phyloP scores from a whole-genome alignment of 768 basidiomycete genomes.

The Megacollybia marginata region DNA sequence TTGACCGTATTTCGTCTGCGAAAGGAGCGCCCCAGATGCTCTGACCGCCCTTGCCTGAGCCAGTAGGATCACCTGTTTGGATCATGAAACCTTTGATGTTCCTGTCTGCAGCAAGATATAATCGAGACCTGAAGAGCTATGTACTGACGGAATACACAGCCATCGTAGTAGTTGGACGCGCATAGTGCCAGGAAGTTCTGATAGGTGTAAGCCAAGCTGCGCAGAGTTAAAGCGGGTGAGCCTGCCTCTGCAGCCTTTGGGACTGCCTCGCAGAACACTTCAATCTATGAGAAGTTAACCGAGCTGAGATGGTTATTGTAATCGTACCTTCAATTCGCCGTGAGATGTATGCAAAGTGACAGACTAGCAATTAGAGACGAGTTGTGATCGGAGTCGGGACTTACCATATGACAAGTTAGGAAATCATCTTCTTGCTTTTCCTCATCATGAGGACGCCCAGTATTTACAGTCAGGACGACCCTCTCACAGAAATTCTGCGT shows the following conservation, averaged over 20 bases:
- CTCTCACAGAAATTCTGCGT: slow-evolving; percentile 57
- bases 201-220: slow-evolving; percentile 2
- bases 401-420: slow-evolving; percentile 16
- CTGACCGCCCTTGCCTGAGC: slow-evolving; percentile 93
- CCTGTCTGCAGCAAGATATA: no score
- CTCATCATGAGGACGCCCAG: slow-evolving; percentile 58
- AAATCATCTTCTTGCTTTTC: slow-evolving; percentile 8
- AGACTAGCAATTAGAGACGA: slow-evolving; percentile 43
- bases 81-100: slow-evolving; percentile 78
- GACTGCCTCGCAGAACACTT: slow-evolving; percentile 95
- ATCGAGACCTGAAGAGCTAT: slow-evolving; percentile 29
- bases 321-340: slow-evolving; percentile 82
- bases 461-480: slow-evolving; percentile 70
- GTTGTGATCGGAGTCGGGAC: neutral
- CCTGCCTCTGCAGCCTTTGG: slow-evolving; percentile 89
- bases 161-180: slow-evolving; percentile 82
- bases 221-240: slow-evolving; percentile 2
- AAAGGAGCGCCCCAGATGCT: slow-evolving; percentile 95
- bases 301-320: neutral
- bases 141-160: slow-evolving; percentile 85
- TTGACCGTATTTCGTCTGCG: slow-evolving; percentile 86
- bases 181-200: slow-evolving; percentile 96
- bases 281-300: slow-evolving; percentile 49
- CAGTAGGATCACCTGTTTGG: slow-evolving; percentile 86
- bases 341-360: slow-evolving; percentile 92